These are phyloP conservation scores for Hypholoma fasciculare DNA, from an alignment of 768 basidiomycete species.

Conservation along the genomic window DNA sequence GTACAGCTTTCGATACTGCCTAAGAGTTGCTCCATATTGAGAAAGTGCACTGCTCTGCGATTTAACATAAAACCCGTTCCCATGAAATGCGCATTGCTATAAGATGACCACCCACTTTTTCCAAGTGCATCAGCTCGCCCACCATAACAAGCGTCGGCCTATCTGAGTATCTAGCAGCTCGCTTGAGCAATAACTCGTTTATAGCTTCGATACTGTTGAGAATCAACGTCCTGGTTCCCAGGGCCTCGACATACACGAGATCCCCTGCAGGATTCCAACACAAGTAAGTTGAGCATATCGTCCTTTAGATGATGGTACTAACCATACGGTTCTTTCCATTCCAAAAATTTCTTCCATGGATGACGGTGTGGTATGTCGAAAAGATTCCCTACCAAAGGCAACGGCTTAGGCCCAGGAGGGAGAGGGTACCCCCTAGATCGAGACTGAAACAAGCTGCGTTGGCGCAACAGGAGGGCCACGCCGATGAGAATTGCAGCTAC, in stretches of 20 bases:
- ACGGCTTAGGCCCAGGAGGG: neutral
- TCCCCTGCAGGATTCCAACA: neutral
- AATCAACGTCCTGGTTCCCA: neutral
- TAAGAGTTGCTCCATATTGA: neutral
- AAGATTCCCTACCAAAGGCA: neutral
- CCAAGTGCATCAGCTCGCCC: neutral
- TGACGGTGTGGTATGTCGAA: neutral
- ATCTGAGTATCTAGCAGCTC: conserved; percentile 1
- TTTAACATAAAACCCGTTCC: neutral
- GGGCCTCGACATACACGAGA: neutral
- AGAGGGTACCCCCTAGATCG: neutral
- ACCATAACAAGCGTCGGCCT: neutral
- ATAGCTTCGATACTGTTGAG: conserved; percentile 1
- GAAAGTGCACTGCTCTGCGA: neutral
- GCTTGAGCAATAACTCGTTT: neutral
- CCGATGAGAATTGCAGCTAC: neutral
- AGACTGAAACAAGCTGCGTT: neutral
- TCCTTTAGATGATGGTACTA: neutral
- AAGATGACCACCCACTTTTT: neutral
- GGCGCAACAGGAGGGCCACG: neutral
- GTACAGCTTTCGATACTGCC: neutral
- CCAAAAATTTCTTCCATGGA: neutral
- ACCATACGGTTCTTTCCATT: neutral
- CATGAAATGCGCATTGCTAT: neutral
- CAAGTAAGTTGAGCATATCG: no score